Conservation (phyloP, 73 alveolate genomes). For the Paramecium primaurelia region DNA sequence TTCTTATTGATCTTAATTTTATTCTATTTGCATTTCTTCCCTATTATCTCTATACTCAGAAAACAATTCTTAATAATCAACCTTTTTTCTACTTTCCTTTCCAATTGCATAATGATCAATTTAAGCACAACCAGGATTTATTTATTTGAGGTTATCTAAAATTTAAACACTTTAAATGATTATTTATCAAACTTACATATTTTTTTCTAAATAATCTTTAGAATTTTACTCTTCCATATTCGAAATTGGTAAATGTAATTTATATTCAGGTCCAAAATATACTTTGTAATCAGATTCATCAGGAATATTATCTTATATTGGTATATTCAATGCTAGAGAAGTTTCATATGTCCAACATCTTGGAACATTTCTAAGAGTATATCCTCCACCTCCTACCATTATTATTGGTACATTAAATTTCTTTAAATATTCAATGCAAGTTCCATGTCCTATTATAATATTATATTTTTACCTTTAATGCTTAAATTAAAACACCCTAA, state of each 20-base stretch:
- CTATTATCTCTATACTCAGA: background rate
- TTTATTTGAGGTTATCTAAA: background rate
- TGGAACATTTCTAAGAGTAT: constrained; percentile 97
- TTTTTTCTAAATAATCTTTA: constrained; percentile 70
- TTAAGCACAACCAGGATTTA: background rate
- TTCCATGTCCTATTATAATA: constrained; percentile 86
- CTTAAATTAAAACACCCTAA: constrained; percentile 96
- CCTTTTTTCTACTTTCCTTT: background rate
- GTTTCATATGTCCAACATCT: constrained; percentile 99
- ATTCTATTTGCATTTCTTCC: constrained; percentile 58
- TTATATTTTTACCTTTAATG: constrained; percentile 59
- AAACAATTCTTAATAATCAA: constrained; percentile 9
- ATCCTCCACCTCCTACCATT: constrained; percentile 99
- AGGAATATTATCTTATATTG: constrained; percentile 88
- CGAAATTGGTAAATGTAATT: constrained; percentile 88
- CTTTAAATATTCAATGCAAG: constrained; percentile 82
- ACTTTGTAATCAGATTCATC: constrained; percentile 74
- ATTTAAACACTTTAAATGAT: background rate
- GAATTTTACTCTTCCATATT: constrained; percentile 96
- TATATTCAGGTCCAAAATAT: constrained; percentile 95
- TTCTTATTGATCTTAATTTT: background rate
- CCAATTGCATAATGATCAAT: background rate
- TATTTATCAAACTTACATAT: background rate
- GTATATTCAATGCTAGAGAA: constrained; percentile 76
- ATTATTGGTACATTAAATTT: constrained; percentile 90